phyloP scores from a whole-genome alignment of 352 stramenopile species.

The Pythium folliculosum region DNA sequence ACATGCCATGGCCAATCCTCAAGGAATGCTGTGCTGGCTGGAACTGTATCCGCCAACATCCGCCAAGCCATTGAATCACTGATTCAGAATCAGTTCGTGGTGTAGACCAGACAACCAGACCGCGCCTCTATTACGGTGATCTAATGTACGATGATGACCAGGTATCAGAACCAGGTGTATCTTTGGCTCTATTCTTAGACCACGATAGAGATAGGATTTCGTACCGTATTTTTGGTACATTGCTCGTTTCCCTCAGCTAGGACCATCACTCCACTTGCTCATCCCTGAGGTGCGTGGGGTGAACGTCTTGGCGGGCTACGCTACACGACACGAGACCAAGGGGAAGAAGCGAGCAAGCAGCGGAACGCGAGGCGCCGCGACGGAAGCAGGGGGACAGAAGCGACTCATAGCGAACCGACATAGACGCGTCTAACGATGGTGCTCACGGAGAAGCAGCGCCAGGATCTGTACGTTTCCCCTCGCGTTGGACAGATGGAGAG shows the following conservation, averaged over 20 bases:
- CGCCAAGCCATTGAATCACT: too few species aligned
- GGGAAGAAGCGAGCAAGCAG: neutral
- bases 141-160: neutral
- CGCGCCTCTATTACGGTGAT: too few species aligned
- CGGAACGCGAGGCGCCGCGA: neutral
- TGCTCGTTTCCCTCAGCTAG: neutral
- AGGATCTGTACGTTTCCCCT: conserved; percentile 82
- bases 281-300: conserved; percentile 10
- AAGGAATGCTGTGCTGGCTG: too few species aligned
- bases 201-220: conserved; percentile 6
- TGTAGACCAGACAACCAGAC: too few species aligned
- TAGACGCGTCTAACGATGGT: conserved; percentile 68
- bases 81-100: too few species aligned
- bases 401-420: neutral
- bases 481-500: too few species aligned
- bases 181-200: conserved; percentile 23
- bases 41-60: too few species aligned
- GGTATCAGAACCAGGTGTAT: conserved; percentile 29
- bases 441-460: conserved; percentile 95
- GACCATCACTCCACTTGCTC: conserved; percentile 24
- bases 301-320: conserved; percentile 11
- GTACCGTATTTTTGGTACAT: conserved; percentile 21
- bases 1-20: too few species aligned
- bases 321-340: neutral
- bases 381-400: neutral